These are phyloP conservation scores for Artemisia annua DNA, from an alignment of 129 eudicot genomes.

Conservation along the genomic window DNA sequence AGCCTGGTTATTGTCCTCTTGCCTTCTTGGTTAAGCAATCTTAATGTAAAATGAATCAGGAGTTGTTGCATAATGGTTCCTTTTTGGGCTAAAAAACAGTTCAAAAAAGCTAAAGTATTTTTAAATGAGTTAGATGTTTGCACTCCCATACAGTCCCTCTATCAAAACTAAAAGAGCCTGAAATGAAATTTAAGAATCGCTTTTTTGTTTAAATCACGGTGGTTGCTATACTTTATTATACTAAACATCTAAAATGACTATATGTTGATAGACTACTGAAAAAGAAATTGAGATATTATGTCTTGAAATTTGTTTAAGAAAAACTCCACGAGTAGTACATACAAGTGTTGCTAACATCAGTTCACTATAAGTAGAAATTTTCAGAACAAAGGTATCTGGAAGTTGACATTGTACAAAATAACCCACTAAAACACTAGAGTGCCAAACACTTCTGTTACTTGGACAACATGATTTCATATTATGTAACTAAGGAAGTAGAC, in stretches of 20 bases:
- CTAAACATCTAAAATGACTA: slow-evolving; percentile 3
- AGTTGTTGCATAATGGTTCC: slow-evolving; percentile 10
- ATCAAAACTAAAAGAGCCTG: background rate
- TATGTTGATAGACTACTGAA: slow-evolving; percentile 6
- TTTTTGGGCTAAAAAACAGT: background rate
- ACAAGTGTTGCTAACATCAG: background rate
- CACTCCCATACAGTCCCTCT: background rate
- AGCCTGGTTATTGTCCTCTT: too few relatives aligned
- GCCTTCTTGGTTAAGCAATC: background rate
- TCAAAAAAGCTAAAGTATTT: background rate
- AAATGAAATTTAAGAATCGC: background rate
- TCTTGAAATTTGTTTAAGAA: background rate
- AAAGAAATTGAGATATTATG: background rate
- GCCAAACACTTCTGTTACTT: background rate
- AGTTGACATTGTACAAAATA: background rate
- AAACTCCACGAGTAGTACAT: background rate
- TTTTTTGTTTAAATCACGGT: background rate
- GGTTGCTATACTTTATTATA: background rate
- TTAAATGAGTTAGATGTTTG: slow-evolving; percentile 2
- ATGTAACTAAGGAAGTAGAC: too few relatives aligned
- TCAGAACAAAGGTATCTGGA: background rate
- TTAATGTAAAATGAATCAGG: background rate
- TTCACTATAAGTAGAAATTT: background rate
- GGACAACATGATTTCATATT: background rate
- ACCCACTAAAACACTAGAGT: background rate